Percentiles rank a stretch among this genome's conserved stretches.
phyloP scores from a whole-genome alignment of 2,329 filamentous ascomycete species.

The Alternaria burnsii region DNA sequence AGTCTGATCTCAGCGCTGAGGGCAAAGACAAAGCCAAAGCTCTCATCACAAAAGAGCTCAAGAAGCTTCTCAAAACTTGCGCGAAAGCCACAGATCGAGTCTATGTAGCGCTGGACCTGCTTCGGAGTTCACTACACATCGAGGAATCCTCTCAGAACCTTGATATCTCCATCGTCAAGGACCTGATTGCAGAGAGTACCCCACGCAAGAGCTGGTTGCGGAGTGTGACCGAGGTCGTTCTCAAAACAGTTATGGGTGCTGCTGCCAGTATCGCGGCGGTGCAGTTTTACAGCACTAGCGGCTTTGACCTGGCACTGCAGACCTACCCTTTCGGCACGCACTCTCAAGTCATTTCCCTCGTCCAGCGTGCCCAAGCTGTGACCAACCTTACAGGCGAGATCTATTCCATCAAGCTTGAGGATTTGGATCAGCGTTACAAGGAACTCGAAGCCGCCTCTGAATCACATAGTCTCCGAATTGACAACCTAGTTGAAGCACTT shows the following conservation, averaged over 20 bases:
- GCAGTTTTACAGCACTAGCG: neutral
- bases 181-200: slow-evolving; percentile 2
- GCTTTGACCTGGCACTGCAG: slow-evolving; percentile 1
- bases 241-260: neutral
- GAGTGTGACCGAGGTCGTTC: neutral
- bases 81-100: slow-evolving; percentile 21
- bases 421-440: slow-evolving; percentile 15
- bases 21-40: slow-evolving; percentile 11
- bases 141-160: neutral
- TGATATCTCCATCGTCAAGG: slow-evolving; percentile 1
- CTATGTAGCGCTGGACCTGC: slow-evolving; percentile 25
- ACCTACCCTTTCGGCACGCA: neutral
- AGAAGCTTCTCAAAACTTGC: slow-evolving; percentile 25
- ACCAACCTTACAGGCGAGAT: slow-evolving; percentile 20
- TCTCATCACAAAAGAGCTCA: slow-evolving; percentile 21
- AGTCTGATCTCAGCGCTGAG: slow-evolving; percentile 11
- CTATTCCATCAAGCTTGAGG: slow-evolving; percentile 16
- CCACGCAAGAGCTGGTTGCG: slow-evolving; percentile 5
- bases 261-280: neutral
- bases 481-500: slow-evolving; percentile 36
- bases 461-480: slow-evolving; percentile 25
- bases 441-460: slow-evolving; percentile 13
- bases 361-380: slow-evolving; percentile 17
- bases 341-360: slow-evolving; percentile 14
- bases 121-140: slow-evolving; percentile 11